Evolutionary conservation across 1,284 basidiomycete species (phyloP).

Genomic region (Trametes polyzona): DNA sequence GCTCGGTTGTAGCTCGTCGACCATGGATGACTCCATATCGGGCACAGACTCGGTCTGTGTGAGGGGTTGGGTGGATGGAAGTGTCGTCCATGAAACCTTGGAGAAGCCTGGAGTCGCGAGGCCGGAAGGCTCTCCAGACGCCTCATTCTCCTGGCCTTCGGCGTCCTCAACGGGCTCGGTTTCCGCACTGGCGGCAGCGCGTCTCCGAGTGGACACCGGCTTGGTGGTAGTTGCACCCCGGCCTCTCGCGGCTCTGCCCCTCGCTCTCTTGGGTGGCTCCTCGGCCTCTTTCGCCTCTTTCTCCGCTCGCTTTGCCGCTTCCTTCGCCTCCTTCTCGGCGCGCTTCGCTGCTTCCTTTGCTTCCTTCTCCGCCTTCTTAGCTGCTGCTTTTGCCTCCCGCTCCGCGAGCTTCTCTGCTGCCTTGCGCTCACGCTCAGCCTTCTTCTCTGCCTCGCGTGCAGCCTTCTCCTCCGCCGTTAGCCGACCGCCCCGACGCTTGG

Average conservation of each 20-base stretch:
- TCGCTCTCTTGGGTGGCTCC: slow-evolving; percentile 6
- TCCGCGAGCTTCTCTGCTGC: slow-evolving; percentile 35
- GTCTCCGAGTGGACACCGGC: slow-evolving; percentile 13
- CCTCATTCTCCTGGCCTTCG: background rate
- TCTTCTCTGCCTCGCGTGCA: slow-evolving; percentile 31
- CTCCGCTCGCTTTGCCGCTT: slow-evolving; percentile 16
- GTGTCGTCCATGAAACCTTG: slow-evolving; percentile 30
- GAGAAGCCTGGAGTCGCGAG: slow-evolving; percentile 11
- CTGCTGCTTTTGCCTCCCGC: slow-evolving; percentile 22
- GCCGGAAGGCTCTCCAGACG: background rate
- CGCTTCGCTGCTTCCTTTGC: slow-evolving; percentile 23
- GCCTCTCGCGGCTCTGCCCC: slow-evolving; percentile 1
- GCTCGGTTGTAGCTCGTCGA: slow-evolving; percentile 46
- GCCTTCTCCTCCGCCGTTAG: slow-evolving; percentile 37
- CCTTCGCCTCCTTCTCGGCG: slow-evolving; percentile 24
- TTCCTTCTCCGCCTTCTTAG: slow-evolving; percentile 28
- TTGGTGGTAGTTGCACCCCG: slow-evolving; percentile 9
- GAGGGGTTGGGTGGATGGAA: slow-evolving; percentile 14
- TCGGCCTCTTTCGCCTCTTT: slow-evolving; percentile 19
- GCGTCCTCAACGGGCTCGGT: background rate
- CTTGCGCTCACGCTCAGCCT: slow-evolving; percentile 31
- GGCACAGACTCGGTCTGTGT: slow-evolving; percentile 21
- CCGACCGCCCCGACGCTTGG: slow-evolving; percentile 30
- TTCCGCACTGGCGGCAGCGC: slow-evolving; percentile 1
- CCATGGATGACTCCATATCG: slow-evolving; percentile 30